A percentile compares a stretch with the other conserved stretches of the same genome.
phyloP scores from a whole-genome alignment of 768 basidiomycete species.

The Mycena filopes region DNA sequence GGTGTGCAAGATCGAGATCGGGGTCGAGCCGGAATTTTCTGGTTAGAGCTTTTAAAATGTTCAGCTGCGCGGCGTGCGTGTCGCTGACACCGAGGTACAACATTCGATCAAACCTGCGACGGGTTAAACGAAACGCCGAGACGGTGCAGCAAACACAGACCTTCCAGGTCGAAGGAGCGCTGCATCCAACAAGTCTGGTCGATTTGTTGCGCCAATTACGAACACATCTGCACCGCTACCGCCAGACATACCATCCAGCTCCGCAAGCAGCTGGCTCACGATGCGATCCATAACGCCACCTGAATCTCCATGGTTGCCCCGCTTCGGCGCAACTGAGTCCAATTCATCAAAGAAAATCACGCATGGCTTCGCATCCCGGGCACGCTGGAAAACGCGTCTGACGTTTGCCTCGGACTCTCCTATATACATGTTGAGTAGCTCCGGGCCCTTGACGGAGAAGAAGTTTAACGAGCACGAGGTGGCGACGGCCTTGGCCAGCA shows the following conservation, averaged over 20 bases:
- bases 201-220: slow-evolving; percentile 95
- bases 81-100: slow-evolving; percentile 94
- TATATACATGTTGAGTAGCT: slow-evolving; percentile 97
- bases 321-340: slow-evolving; percentile 93
- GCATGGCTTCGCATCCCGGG: slow-evolving; percentile 92
- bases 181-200: slow-evolving; percentile 91
- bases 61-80: slow-evolving; percentile 84
- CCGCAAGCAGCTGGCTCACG: slow-evolving; percentile 93
- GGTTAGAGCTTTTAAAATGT: slow-evolving; percentile 91
- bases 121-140: not conserved
- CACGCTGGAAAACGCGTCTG: slow-evolving; percentile 89
- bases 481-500: slow-evolving; percentile 96
- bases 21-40: slow-evolving; percentile 89
- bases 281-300: slow-evolving; percentile 99
- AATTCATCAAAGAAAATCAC: slow-evolving; percentile 98
- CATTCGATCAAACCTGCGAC: slow-evolving; percentile 92
- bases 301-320: slow-evolving; percentile 95
- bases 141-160: slow-evolving; percentile 48
- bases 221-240: slow-evolving; percentile 79
- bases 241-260: slow-evolving; percentile 89
- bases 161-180: slow-evolving; percentile 90
- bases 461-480: slow-evolving; percentile 96
- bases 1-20: slow-evolving; percentile 63
- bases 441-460: slow-evolving; percentile 97
- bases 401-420: slow-evolving; percentile 99